These are phyloP conservation scores for Jatropha multifida DNA, from an alignment of 441 rosid genomes.

Conservation along the genomic window DNA sequence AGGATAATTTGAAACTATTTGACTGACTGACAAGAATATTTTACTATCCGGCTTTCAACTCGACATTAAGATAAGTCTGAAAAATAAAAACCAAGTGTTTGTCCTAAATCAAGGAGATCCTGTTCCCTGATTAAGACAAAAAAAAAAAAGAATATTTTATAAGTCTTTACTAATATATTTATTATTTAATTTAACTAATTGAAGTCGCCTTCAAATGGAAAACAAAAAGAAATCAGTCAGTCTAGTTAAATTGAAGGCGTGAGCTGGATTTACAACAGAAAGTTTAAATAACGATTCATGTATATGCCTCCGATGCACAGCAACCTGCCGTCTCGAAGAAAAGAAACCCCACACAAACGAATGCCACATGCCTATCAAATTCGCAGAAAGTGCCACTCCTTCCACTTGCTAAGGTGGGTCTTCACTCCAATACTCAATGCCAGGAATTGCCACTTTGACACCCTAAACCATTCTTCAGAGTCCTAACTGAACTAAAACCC, in stretches of 20 bases:
- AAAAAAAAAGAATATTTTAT: background rate
- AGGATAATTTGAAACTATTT: no score
- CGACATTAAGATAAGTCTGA: no score
- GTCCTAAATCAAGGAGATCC: background rate
- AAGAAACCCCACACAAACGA: background rate
- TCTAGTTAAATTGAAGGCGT: no score
- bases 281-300: background rate
- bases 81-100: no score
- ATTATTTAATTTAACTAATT: background rate
- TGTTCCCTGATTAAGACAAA: background rate
- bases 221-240: no score
- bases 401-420: background rate
- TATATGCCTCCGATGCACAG: background rate
- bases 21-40: no score
- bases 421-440: background rate
- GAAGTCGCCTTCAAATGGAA: background rate
- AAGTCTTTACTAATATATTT: no score
- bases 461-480: no score
- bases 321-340: background rate
- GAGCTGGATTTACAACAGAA: background rate
- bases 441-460: background rate
- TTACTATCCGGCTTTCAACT: no score
- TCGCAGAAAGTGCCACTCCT: background rate
- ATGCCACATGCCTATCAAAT: conserved; percentile 6
- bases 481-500: background rate